A percentile compares a stretch with the other conserved stretches of the same genome.
Conservation (phyloP, 805 yeast species). For the Starmerella etchellsii region DNA sequence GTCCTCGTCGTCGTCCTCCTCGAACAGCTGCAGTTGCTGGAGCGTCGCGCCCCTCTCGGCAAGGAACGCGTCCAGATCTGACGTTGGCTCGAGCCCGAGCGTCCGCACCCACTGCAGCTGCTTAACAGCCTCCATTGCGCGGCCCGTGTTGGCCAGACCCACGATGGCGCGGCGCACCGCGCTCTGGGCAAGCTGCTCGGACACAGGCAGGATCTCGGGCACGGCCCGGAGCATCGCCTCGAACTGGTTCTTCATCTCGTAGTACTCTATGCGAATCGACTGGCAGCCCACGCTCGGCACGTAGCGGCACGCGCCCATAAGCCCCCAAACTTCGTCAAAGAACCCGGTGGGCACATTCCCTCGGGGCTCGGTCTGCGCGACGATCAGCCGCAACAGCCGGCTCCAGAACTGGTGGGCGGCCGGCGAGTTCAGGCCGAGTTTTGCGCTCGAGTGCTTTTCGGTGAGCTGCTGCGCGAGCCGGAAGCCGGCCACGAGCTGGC, state of each 20-base stretch:
- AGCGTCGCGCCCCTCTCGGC: conserved; percentile 16
- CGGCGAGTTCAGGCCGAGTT: conserved; percentile 11
- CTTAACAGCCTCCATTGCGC: conserved; percentile 16
- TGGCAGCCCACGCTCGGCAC: conserved; percentile 16
- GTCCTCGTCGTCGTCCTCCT: conserved; percentile 23
- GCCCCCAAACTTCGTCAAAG: conserved; percentile 17
- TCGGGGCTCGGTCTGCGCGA: conserved; percentile 14
- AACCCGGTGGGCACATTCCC: conserved; percentile 6
- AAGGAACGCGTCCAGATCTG: conserved; percentile 12
- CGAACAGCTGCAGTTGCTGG: conserved; percentile 17
- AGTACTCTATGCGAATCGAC: conserved; percentile 16
- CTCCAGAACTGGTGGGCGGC: conserved; percentile 21
- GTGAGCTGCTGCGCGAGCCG: conserved; percentile 13
- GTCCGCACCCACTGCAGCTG: conserved; percentile 16
- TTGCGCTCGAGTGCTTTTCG: conserved; percentile 7
- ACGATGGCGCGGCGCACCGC: conserved; percentile 12
- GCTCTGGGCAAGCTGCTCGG: conserved; percentile 6
- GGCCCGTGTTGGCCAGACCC: conserved; percentile 18
- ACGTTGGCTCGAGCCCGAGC: conserved; percentile 16
- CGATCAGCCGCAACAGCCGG: conserved; percentile 18
- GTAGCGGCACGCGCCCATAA: conserved; percentile 4
- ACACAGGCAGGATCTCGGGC: conserved; percentile 8
- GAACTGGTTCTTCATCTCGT: conserved; percentile 16
- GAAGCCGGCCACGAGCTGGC: conserved; percentile 20
- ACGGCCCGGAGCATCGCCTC: conserved; percentile 11